A percentile compares a stretch with the other conserved stretches of the same genome.
Conservation (phyloP, 768 basidiomycete species). For the Leccinum boreale region DNA sequence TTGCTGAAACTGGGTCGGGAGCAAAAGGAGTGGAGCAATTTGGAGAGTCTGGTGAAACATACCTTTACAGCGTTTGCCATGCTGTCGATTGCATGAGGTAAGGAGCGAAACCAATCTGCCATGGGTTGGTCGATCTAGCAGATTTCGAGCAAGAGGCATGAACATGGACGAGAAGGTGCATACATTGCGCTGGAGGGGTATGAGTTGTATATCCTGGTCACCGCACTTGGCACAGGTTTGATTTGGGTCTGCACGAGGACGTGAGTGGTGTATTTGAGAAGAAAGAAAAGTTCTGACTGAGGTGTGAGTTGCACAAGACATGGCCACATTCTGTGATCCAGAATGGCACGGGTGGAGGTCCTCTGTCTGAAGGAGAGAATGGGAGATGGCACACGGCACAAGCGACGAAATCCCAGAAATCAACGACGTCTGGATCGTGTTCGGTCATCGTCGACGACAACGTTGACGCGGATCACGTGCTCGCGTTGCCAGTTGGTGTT, state of each 20-base stretch:
- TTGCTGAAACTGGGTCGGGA: conserved; percentile 63
- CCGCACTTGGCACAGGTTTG: conserved; percentile 76
- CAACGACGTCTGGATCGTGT: conserved; percentile 34
- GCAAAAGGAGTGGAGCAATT: background rate
- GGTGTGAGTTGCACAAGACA: conserved; percentile 80
- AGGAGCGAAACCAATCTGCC: conserved; percentile 74
- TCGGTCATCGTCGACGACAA: conserved; percentile 9
- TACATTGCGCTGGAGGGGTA: conserved; percentile 74
- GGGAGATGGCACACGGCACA: conserved; percentile 71
- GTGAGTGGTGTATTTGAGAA: background rate
- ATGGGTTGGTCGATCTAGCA: conserved; percentile 77
- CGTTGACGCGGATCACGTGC: conserved; percentile 24
- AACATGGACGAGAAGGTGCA: conserved; percentile 13
- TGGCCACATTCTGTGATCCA: conserved; percentile 91
- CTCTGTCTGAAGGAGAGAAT: conserved; percentile 50
- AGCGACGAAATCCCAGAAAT: conserved; percentile 79
- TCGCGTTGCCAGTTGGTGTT: background rate
- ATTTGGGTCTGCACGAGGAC: conserved; percentile 50
- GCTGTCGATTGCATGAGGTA: conserved; percentile 59
- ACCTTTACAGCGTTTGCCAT: conserved; percentile 71
- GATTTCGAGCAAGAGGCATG: conserved; percentile 1
- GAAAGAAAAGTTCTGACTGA: conserved; percentile 49
- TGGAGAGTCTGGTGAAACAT: background rate
- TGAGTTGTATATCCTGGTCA: conserved; percentile 57
- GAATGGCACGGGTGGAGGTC: conserved; percentile 62